These are phyloP conservation scores for Biancaea sappan DNA, from an alignment of 306 rosid genomes.

Conservation along the genomic window DNA sequence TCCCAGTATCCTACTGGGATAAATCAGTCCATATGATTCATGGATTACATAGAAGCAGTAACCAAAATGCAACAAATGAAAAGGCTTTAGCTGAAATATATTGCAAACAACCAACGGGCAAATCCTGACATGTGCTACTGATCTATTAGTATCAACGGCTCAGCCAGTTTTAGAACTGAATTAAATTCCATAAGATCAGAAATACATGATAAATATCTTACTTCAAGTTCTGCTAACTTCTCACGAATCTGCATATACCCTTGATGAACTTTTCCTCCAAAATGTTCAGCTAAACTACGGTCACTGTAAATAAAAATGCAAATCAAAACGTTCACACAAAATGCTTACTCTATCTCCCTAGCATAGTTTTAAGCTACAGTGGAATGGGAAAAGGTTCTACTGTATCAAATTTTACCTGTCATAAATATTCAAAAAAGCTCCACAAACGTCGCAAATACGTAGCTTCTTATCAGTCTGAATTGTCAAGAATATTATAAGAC, in stretches of 20 bases:
- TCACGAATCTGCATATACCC: constrained; percentile 99
- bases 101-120: constrained; percentile 25
- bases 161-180: constrained; percentile 6
- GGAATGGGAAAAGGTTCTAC: constrained; percentile 18
- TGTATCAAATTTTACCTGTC: constrained; percentile 72
- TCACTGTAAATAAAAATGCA: constrained; percentile 69
- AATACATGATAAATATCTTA: constrained; percentile 42
- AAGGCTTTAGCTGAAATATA: constrained; percentile 10
- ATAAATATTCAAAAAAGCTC: constrained; percentile 98
- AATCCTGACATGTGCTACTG: constrained; percentile 13
- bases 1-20: background rate
- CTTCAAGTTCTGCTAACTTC: constrained; percentile 93
- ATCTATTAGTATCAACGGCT: background rate
- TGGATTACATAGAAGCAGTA: constrained; percentile 20
- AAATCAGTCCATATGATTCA: background rate
- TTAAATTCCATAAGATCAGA: constrained; percentile 8
- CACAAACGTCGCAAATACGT: constrained; percentile 98
- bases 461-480: constrained; percentile 99
- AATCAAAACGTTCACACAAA: constrained; percentile 43
- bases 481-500: constrained; percentile 34
- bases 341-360: constrained; percentile 67
- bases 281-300: constrained; percentile 99
- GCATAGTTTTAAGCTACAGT: constrained; percentile 37
- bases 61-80: constrained; percentile 7
- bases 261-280: constrained; percentile 98